Base-by-base conservation (phyloP, 768 basidiomycete species). In the Lactifluus piperatus region DNA sequence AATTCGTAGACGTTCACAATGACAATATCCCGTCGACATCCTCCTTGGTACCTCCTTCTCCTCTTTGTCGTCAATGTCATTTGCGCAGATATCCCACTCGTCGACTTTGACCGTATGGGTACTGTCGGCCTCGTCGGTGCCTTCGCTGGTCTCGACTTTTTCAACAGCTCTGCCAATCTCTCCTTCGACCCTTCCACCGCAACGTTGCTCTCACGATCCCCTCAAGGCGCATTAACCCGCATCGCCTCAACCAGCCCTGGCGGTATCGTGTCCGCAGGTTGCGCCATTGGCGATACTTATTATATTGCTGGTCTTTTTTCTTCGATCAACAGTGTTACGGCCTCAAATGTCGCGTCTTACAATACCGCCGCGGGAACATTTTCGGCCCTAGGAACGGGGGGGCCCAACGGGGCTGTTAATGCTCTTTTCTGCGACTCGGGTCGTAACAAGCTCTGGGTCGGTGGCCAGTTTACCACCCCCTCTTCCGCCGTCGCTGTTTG, bases 231-330 rank as follows among this genome's bases (percentile, higher is more conserved):
- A 13, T 78, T 94, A 60, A 76, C 79, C 5, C 78, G 76, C 46
- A 71, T 95, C 60, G 93, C 84, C 22, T 83, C 83, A 10, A 94
- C 92, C 13, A 87, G 92, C 67, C 43, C 78, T 0, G 94, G 92
- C 22, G 95, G 94, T 4, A 75, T 73, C 54, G 86, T 99, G 62
- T 71, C 74, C 51, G 80, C 92, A 3, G 81, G 88, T 5, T 97
- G 94, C 69, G 72, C 77, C 43, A 76, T 92, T 56, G 77, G 78
- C 68, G 77, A 81, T 65, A 77, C 77, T 22, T 81, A 92, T 66
- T 97, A 88, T 71, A 69, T 97, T 51, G 91, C 83, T 9, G 97
- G 97, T 48, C 79, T 79, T 58, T 99, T 99, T 71, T 80, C 83
- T 34, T 81, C 86, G 51, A 75, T 97, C 55, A 78, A 75, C 50